Percentiles rank a stretch among this genome's conserved stretches.
phyloP scores from a whole-genome alignment of 2,329 filamentous ascomycete species.

The Coniochaeta sp. region DNA sequence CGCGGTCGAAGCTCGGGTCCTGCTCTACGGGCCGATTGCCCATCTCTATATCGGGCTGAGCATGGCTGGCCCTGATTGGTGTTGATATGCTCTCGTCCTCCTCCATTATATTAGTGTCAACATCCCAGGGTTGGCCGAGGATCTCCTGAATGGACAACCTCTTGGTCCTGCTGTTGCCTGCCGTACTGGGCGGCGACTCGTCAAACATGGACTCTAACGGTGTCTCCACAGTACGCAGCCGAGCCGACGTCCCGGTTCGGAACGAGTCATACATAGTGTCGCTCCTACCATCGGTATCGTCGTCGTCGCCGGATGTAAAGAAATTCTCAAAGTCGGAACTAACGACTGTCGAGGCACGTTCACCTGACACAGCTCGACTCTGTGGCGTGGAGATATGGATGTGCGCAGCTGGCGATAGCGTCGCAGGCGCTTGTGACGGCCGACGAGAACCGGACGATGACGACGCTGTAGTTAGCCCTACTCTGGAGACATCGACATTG shows the following conservation, averaged over 20 bases:
- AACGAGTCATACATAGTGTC: constrained; percentile 73
- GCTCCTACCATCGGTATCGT: constrained; percentile 72
- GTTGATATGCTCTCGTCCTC: constrained; percentile 53
- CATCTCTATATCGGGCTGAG: constrained; percentile 4
- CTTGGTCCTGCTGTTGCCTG: constrained; percentile 42
- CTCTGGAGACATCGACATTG: constrained; percentile 42
- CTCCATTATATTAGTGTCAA: constrained; percentile 51
- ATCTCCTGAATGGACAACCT: constrained; percentile 54
- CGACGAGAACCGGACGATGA: constrained; percentile 27
- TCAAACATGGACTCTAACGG: constrained; percentile 76
- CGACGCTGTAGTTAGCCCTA: constrained; percentile 32
- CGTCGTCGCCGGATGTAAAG: constrained; percentile 63
- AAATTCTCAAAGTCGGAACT: constrained; percentile 63
- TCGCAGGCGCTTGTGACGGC: constrained; percentile 30
- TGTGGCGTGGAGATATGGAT: constrained; percentile 27
- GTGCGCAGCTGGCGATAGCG: constrained; percentile 27
- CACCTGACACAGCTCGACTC: constrained; percentile 30
- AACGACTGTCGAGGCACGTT: constrained; percentile 57
- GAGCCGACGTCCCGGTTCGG: constrained; percentile 62
- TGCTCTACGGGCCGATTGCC: background rate
- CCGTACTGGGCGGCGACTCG: constrained; percentile 59
- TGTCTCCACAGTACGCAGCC: constrained; percentile 59
- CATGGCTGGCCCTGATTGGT: constrained; percentile 33
- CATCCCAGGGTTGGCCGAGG: constrained; percentile 46
- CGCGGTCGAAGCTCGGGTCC: background rate